Percentiles rank a stretch among this genome's conserved stretches.
Evolutionary conservation across 805 yeast genomes (phyloP).

Genomic region (Candida morakotiae): DNA sequence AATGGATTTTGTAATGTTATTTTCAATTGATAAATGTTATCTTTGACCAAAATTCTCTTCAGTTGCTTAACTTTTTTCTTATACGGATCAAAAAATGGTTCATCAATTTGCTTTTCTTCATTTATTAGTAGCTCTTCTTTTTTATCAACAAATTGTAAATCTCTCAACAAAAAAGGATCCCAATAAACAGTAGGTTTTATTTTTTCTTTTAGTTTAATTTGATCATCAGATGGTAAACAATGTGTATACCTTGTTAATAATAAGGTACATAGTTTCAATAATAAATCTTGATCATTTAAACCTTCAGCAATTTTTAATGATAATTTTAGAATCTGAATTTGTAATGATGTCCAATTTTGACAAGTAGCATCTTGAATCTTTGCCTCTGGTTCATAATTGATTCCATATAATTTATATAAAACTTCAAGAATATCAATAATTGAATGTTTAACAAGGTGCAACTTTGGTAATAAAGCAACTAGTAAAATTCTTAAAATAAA

Average conservation of each 20-base stretch:
- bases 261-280: conserved; percentile 46
- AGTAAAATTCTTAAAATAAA: conserved; percentile 67
- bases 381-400: conserved; percentile 35
- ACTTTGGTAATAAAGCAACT: conserved; percentile 43
- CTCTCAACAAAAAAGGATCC: conserved; percentile 67
- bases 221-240: conserved; percentile 57
- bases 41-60: conserved; percentile 41
- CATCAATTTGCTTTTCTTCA: conserved; percentile 11
- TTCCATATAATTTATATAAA: conserved; percentile 52
- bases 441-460: conserved; percentile 14
- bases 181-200: conserved; percentile 47
- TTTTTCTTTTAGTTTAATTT: conserved; percentile 36
- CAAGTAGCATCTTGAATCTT: conserved; percentile 17
- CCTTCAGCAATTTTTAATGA: conserved; percentile 53
- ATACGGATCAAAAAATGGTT: conserved; percentile 51
- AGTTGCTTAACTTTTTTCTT: conserved; percentile 13
- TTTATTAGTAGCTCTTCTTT: conserved; percentile 24
- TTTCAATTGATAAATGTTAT: conserved; percentile 55
- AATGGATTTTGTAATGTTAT: conserved; percentile 75
- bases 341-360: conserved; percentile 50
- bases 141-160: conserved; percentile 31
- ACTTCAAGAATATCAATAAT: conserved; percentile 43
- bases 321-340: conserved; percentile 49
- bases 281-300: conserved; percentile 37
- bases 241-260: conserved; percentile 54